Evolutionary conservation across 1,139 yeast species (phyloP).

Genomic region (Yamadazyma blattariae): DNA sequence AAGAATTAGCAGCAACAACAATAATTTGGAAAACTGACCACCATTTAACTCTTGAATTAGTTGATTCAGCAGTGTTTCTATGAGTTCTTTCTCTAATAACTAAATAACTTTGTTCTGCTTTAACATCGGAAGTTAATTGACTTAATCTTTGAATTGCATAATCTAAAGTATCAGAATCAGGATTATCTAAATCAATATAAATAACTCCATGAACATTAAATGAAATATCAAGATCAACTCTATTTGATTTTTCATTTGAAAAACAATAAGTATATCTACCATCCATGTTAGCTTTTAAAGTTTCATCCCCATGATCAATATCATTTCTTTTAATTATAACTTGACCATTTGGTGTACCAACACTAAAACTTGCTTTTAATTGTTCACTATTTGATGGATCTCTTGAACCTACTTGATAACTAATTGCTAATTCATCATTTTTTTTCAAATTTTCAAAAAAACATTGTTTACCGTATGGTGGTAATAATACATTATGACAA

Average conservation of each 20-base stretch:
- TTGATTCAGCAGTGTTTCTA: slow-evolving; percentile 97
- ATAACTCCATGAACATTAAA: slow-evolving; percentile 94
- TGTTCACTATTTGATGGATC: slow-evolving; percentile 78
- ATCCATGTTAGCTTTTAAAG: slow-evolving; percentile 56
- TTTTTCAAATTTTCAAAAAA: slow-evolving; percentile 79
- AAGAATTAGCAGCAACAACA: slow-evolving; percentile 80
- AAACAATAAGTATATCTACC: slow-evolving; percentile 92
- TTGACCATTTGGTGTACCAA: slow-evolving; percentile 60
- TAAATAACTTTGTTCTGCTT: slow-evolving; percentile 89
- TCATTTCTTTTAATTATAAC: slow-evolving; percentile 48
- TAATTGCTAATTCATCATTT: slow-evolving; percentile 84
- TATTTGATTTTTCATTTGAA: slow-evolving; percentile 74
- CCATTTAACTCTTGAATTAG: slow-evolving; percentile 96
- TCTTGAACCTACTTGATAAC: slow-evolving; percentile 94
- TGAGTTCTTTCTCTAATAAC: slow-evolving; percentile 96
- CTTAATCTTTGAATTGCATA: slow-evolving; percentile 76
- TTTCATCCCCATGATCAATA: slow-evolving; percentile 80
- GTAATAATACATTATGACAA: slow-evolving; percentile 81
- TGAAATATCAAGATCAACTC: slow-evolving; percentile 84
- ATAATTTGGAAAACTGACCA: slow-evolving; percentile 92
- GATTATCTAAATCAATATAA: slow-evolving; percentile 82
- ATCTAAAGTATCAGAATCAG: slow-evolving; percentile 79
- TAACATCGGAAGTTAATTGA: slow-evolving; percentile 79
- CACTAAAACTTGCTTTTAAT: slow-evolving; percentile 67
- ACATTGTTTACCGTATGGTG: slow-evolving; percentile 86